Base-by-base conservation (phyloP, 768 basidiomycete genomes). In the Russula vinacea region DNA sequence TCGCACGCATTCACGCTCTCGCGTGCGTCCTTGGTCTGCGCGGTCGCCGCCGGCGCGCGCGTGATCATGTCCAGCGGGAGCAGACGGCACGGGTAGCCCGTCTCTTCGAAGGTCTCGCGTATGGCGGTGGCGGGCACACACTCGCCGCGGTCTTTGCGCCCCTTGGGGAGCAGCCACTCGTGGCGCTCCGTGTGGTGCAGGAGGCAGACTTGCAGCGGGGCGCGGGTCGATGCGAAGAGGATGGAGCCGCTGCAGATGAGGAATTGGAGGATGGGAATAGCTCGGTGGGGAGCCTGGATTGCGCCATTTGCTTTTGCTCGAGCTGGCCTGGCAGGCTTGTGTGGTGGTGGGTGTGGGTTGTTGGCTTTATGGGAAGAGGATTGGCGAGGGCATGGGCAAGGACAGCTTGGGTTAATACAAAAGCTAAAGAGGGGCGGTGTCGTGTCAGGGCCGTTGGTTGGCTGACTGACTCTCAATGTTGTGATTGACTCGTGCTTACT, bases 101-200 rank as follows among this genome's bases (percentile, higher is more conserved):
- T 87, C 75, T 87, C 85, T 69, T 85, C 87, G 70, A 77, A 84
- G 0, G 85, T 84, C 73, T 88, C 86, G 19, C 87, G 77, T 6
- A 84, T 65, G 0, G 86, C 85, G 2, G 85, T 76, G 1, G 61
- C 67, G 60, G 82, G 79, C 19, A 84, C 74, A 6, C 75, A 73
- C 72, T 87, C 86, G 1, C 80, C 80, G 24, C 76, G 70, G 70
- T 87, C 84, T 69, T 87, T 86, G 37, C 84, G 78, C 6, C 85
- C 87, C 66, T 86, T 87, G 39, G 87, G 83, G 14, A 87, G 79
- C 6, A 84, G 68, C 68, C 73, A 77, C 51, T 76, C 73, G 29
- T 71, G 53, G 33, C 73, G 70, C 2, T 62, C 63, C 39, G 58
- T 65, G 45, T 75, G 71, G 52, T 67, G 69, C 10, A 77, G 63